Evolutionary conservation across 768 basidiomycete genomes (phyloP).

Genomic region (Leccinellum rugosiceps): DNA sequence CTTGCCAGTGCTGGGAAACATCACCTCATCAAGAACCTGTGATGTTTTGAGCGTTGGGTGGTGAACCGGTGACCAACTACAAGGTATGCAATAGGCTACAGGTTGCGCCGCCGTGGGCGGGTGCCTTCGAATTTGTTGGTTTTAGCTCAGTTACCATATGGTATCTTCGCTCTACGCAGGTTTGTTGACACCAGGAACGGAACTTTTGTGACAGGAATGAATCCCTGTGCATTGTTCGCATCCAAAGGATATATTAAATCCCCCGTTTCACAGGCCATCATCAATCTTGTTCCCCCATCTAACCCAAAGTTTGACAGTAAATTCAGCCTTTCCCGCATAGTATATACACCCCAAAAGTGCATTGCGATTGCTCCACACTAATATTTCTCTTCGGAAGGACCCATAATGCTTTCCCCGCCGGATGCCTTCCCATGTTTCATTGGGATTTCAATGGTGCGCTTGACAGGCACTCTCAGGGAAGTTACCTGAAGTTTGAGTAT

Average conservation of each 20-base stretch:
- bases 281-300: background rate
- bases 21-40: background rate
- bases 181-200: background rate
- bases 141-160: background rate
- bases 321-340: background rate
- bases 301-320: background rate
- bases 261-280: background rate
- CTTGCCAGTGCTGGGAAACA: background rate
- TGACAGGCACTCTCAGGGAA: background rate
- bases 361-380: background rate
- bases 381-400: background rate
- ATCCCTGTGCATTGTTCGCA: background rate
- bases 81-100: background rate
- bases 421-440: background rate
- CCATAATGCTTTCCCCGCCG: background rate
- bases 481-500: background rate
- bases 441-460: background rate
- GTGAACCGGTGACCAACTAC: background rate
- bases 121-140: background rate
- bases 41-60: too few species aligned
- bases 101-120: background rate
- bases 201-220: background rate
- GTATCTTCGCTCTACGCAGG: background rate
- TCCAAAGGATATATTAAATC: background rate
- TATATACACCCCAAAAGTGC: background rate